phyloP scores from a whole-genome alignment of 2,329 filamentous ascomycete species.

The Fonsecaea pedrosoi region DNA sequence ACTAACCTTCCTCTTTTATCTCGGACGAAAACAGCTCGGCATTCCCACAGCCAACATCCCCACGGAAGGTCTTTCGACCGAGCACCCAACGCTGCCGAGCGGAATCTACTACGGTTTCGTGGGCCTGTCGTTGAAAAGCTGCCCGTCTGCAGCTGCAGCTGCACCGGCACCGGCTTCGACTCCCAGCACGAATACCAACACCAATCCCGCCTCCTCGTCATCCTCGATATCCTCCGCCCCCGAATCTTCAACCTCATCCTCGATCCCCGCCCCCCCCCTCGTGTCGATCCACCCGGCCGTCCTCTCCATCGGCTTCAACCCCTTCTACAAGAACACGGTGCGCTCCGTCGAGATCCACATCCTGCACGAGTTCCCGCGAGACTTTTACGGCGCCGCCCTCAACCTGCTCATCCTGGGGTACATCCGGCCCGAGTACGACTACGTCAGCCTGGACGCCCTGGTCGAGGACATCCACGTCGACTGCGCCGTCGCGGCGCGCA shows the following conservation, averaged over 20 bases:
- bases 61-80: slow-evolving; percentile 68
- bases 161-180: slow-evolving; percentile 42
- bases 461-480: slow-evolving; percentile 88
- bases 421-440: slow-evolving; percentile 88
- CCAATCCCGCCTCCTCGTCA: neutral
- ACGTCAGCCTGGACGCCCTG: slow-evolving; percentile 79
- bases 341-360: slow-evolving; percentile 84
- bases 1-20: neutral
- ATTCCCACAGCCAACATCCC: slow-evolving; percentile 94
- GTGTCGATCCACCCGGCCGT: slow-evolving; percentile 76
- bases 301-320: slow-evolving; percentile 95
- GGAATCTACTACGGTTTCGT: slow-evolving; percentile 97
- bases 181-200: slow-evolving; percentile 9
- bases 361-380: slow-evolving; percentile 62
- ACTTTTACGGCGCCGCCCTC: slow-evolving; percentile 86
- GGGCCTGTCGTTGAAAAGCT: slow-evolving; percentile 64
- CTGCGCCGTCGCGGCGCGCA: slow-evolving; percentile 79
- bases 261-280: neutral
- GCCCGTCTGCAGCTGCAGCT: neutral
- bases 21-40: slow-evolving; percentile 69
- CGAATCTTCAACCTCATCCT: no score
- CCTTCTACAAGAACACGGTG: slow-evolving; percentile 94
- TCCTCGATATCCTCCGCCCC: neutral
- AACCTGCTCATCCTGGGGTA: slow-evolving; percentile 83
- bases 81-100: slow-evolving; percentile 64